Percentiles rank a stretch among this genome's conserved stretches.
Evolutionary conservation across 345 rosid species (phyloP).

Genomic region (Jatropha curcas): DNA sequence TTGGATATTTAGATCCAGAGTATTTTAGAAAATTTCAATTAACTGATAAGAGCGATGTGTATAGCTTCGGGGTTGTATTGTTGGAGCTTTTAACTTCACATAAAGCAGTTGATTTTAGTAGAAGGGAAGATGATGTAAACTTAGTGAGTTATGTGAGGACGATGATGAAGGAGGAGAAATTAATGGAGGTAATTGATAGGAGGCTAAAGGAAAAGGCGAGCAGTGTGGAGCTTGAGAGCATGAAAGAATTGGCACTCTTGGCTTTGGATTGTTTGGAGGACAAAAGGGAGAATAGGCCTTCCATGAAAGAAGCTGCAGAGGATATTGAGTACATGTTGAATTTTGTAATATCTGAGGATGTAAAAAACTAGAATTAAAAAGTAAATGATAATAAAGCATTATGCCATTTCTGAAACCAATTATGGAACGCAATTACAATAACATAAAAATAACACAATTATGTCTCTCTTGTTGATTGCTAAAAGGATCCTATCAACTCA

Average conservation of each 20-base stretch:
- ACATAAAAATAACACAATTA: not conserved
- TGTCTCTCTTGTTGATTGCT: not conserved
- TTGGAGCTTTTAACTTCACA: constrained; percentile 47
- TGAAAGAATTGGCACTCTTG: constrained; percentile 47
- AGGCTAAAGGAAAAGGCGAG: constrained; percentile 32
- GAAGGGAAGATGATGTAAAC: constrained; percentile 48
- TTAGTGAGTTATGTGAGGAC: constrained; percentile 40
- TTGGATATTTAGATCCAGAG: constrained; percentile 53
- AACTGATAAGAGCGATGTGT: constrained; percentile 58
- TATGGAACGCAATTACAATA: not conserved
- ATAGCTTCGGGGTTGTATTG: constrained; percentile 56
- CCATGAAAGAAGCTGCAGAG: constrained; percentile 58
- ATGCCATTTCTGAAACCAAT: not conserved
- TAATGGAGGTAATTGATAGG: constrained; percentile 37
- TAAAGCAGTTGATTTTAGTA: constrained; percentile 46
- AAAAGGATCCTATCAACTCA: not conserved
- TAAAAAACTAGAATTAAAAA: constrained; percentile 13
- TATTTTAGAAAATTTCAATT: constrained; percentile 46
- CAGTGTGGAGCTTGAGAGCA: constrained; percentile 43
- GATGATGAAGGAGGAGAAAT: constrained; percentile 40
- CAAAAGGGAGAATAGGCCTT: constrained; percentile 57
- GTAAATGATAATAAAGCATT: too few relatives aligned
- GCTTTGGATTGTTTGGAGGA: constrained; percentile 59
- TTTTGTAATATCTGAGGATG: constrained; percentile 14
- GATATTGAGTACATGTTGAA: constrained; percentile 55